Evolutionary conservation across 2,329 filamentous ascomycete genomes (phyloP).

Genomic region (Xylaria sp.): DNA sequence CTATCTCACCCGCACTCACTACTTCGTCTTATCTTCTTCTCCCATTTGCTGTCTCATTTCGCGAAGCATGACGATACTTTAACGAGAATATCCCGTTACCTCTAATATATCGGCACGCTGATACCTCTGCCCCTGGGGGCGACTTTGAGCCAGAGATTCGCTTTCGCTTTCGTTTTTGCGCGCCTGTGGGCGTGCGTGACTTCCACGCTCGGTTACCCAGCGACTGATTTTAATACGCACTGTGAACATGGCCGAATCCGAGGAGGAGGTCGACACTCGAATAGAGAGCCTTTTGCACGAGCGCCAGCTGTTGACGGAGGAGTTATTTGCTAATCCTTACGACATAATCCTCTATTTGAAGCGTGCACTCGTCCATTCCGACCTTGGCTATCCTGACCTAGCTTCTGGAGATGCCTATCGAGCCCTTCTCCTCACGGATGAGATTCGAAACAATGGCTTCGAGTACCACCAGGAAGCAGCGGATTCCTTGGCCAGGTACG

Average conservation of each 20-base stretch:
- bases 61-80: slow-evolving; percentile 18
- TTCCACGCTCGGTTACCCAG: slow-evolving; percentile 7
- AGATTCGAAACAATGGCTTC: slow-evolving; percentile 79
- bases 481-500: slow-evolving; percentile 60
- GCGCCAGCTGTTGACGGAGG: slow-evolving; percentile 68
- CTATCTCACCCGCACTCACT: slow-evolving; percentile 10
- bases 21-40: slow-evolving; percentile 16
- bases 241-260: slow-evolving; percentile 38
- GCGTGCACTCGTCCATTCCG: slow-evolving; percentile 76
- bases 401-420: slow-evolving; percentile 91
- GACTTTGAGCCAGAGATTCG: slow-evolving; percentile 11
- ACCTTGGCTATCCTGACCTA: slow-evolving; percentile 88
- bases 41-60: slow-evolving; percentile 11
- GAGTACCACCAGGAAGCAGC: slow-evolving; percentile 81
- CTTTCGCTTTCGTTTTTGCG: slow-evolving; percentile 8
- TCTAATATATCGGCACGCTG: background rate
- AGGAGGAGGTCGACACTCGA: slow-evolving; percentile 54
- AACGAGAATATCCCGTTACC: slow-evolving; percentile 10
- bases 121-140: slow-evolving; percentile 6
- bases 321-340: slow-evolving; percentile 64
- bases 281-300: slow-evolving; percentile 61
- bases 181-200: slow-evolving; percentile 18
- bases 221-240: slow-evolving; percentile 9
- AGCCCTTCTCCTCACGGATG: slow-evolving; percentile 87
- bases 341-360: slow-evolving; percentile 74